Percentiles rank a stretch among this genome's conserved stretches.
These are phyloP conservation scores for Boletus sp. DNA, from an alignment of 768 basidiomycete genomes.

Conservation along the genomic window DNA sequence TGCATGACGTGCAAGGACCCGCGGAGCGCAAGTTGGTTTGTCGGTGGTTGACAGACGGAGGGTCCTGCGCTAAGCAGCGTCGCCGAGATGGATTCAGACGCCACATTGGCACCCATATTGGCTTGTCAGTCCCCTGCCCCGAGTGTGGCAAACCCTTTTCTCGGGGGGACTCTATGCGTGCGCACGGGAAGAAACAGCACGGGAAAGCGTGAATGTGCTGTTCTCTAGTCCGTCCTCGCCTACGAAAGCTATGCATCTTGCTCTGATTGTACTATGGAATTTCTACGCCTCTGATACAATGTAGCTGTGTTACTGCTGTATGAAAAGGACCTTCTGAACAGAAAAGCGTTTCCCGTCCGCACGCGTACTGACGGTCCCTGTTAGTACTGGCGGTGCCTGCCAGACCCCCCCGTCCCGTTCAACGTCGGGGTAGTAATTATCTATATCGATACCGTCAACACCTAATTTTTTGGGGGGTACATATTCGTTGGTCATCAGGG, in stretches of 20 bases:
- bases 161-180: neutral
- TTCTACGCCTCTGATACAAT: neutral
- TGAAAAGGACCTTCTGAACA: neutral
- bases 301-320: neutral
- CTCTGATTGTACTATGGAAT: neutral
- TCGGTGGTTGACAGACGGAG: neutral
- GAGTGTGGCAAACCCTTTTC: constrained; percentile 3
- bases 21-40: neutral
- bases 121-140: neutral
- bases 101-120: constrained; percentile 6
- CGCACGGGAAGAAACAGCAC: constrained; percentile 1
- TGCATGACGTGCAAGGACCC: constrained; percentile 3
- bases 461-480: too few species aligned
- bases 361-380: neutral
- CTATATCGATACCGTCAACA: too few species aligned
- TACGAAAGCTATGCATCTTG: neutral
- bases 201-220: neutral
- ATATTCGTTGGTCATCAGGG: too few species aligned
- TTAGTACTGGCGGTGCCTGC: too few species aligned
- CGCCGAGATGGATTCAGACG: constrained; percentile 4
- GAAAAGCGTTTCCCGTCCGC: neutral
- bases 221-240: neutral
- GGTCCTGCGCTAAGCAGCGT: neutral
- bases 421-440: too few species aligned
- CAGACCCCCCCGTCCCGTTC: too few species aligned